Base-by-base conservation (phyloP, 2,329 filamentous ascomycete species). In the Moelleriella libera region DNA sequence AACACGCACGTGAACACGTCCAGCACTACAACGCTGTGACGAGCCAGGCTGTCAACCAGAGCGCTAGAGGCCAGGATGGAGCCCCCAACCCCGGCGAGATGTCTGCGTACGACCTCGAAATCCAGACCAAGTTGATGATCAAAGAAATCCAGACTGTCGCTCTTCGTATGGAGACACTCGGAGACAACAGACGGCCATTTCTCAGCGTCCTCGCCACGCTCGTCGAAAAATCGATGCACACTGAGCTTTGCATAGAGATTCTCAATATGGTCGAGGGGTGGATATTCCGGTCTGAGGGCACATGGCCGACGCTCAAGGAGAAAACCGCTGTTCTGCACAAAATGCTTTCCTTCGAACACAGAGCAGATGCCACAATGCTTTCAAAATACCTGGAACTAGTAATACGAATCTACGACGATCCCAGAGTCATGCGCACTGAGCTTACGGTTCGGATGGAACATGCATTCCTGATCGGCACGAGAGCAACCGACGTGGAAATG, bases 271-370 rank as follows among this genome's bases (percentile, higher is more conserved):
- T 96, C 4, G 90, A 97, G 61, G 78, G 75, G 32, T 99, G 94
- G 94, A 86, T 98, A 5, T 98, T 99, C 70, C 80, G 88, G 54
- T 92, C 88, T 0, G 89, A 88, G 49, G 92, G 95, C 53, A 92
- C 88, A 2, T 96, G 92, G 75, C 92, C 92, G 0, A 98, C 92
- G 0, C 74, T 98, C 1, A 99, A 99, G 64, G 94, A 98, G 66
- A 98, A 98, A 70, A 97, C 90, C 0, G 94, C 94, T 1, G 92
- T 99, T 1, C 69, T 99, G n/a, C 89, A 94, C 58, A 99, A 98
- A 68, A 99, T 99, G 92, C 70, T 97, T 12, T 82, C 89, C 0
- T 98, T 98, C 55, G 92, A 99, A 65, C 80, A 86, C 49, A 78
- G 92, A 40, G 68, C 76, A 30, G 90, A 97, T 60, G 78, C 82